A percentile compares a stretch with the other conserved stretches of the same genome.
Conservation (phyloP, 192 early-diverging fungal genomes). For the Mortierella hygrophila region DNA sequence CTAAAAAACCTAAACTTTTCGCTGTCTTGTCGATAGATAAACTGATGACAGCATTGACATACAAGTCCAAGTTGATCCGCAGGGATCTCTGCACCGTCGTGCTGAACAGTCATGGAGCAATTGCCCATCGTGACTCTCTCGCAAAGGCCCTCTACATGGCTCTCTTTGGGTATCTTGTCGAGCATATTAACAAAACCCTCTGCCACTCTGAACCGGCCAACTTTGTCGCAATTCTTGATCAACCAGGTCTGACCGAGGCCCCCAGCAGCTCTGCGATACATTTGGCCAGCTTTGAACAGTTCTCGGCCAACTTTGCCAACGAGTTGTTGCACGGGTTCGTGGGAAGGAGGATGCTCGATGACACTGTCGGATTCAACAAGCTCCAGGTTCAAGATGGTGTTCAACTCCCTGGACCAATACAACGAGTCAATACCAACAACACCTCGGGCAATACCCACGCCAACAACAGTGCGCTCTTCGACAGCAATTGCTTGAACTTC, state of each 20-base stretch:
- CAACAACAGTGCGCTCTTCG: conserved; percentile 55
- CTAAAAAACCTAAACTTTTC: neutral
- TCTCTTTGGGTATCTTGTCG: conserved; percentile 91
- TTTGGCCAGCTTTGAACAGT: conserved; percentile 71
- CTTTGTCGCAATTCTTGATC: conserved; percentile 89
- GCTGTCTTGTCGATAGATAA: conserved; percentile 21
- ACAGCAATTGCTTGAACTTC: conserved; percentile 66
- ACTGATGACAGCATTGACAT: conserved; percentile 81
- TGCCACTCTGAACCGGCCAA: conserved; percentile 81
- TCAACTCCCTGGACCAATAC: conserved; percentile 64
- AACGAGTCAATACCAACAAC: conserved; percentile 22
- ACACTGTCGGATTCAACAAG: conserved; percentile 58
- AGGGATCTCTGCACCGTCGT: conserved; percentile 93
- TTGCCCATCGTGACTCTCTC: conserved; percentile 84
- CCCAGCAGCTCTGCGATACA: conserved; percentile 56
- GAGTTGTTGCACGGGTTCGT: conserved; percentile 77
- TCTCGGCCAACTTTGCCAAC: conserved; percentile 77
- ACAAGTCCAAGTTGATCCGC: conserved; percentile 85
- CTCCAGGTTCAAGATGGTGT: conserved; percentile 68
- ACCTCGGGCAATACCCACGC: conserved; percentile 2
- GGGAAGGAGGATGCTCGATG: conserved; percentile 68
- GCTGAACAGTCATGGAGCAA: conserved; percentile 82
- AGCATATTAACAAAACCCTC: conserved; percentile 89
- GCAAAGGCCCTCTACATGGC: conserved; percentile 89
- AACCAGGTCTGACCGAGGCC: conserved; percentile 77